Base-by-base conservation (phyloP, 2,329 filamentous ascomycete species). In the Scedosporium dehoogii region DNA sequence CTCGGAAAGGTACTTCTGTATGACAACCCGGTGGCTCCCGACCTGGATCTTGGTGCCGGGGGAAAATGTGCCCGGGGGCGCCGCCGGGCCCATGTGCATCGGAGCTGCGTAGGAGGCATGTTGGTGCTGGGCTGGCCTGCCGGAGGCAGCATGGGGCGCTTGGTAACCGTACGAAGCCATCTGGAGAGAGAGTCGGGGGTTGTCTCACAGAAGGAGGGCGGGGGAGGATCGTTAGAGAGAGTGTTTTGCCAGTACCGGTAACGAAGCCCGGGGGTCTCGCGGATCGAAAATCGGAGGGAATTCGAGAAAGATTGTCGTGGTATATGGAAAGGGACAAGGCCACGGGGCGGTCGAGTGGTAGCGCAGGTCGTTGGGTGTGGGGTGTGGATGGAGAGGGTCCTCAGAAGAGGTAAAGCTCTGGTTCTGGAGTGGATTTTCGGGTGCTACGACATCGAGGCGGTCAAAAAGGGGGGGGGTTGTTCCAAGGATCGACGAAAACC, bases 41-140 rank as follows among this genome's bases (percentile, higher is more conserved):
- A 97, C 91, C 73, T 96, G 92, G 70, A 99, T 96, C 81, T 97
- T 97, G 66, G 94, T 99, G 53, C 93, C 93, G 6, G 94, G 87
- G 60, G 88, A 79, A 74, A 99, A 97, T 64, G 93, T 97, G 68
- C 94, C 94, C 62, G 86, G 84, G n/a, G 90, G 86, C 61, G 81
- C 80, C 53, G 76, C 68, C 51, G 73, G 69, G 42, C 76, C 73
- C 57, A 72, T 68, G 65, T 76, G 73, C 59, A 75, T 70, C 60
- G 77, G 73, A 59, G 75, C 73, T 64, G 75, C 76, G 70, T 81
- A 81, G 63, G 74, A 73, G 57, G 73, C 73, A 62, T 77, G 75
- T n/a, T 51, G 21, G 63, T 79, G 77, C 60, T 73, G 74, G 62
- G 70, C 33, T 46, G 73, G 72, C 63, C 72, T 73, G 44, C 59